Base-by-base conservation (phyloP, 2,329 filamentous ascomycete genomes). In the Xylariaceae sp. region DNA sequence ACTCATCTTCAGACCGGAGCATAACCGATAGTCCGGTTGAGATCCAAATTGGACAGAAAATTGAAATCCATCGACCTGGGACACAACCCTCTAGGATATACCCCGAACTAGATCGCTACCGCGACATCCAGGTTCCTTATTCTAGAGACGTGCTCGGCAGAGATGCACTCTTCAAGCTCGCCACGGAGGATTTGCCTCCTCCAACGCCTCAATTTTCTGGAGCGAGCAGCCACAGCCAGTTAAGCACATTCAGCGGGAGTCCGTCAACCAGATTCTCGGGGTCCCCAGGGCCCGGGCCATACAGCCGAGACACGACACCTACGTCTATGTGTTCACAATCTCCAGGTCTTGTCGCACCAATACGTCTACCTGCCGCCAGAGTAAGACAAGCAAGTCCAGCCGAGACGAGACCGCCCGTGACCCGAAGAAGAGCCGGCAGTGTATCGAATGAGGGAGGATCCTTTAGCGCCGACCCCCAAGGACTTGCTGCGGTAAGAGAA, bases 291-390 rank as follows among this genome's bases (percentile, higher is more conserved):
- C 83, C 86, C 11, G 82, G 86, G 2, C 73, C 83, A 5, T 91
- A 90, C 69, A 91, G 88, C 64, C 80, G 88, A 56, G 87, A 88
- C 53, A 90, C 88, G 1, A 91, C 88, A 3, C 88, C 88, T 6
- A 90, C 87, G 5, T 91, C 88, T 10, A 84, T 88, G 57, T 87
- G 85, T 7, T 91, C 88, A 1, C 86, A 87, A 61, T 91, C 87
- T 14, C 86, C 88, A 3, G 79, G 82, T 3, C 68, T 86, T 5
- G 70, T 82, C 66, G 77, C 63, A 55, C 81, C 71, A 48, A 74
- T 67, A 55, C 75, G 71, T 55, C 75, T 65, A 59, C 76, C 68
- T 22, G 70, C 73, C 45, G 67, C 74, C n/a, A 77, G 78, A 60
- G 64, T 69, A 52, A 77, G 77, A 60, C 81, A 83, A 66, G 71